Evolutionary conservation across 2,329 filamentous ascomycete species (phyloP).

Genomic region (Diaporthe capsici): DNA sequence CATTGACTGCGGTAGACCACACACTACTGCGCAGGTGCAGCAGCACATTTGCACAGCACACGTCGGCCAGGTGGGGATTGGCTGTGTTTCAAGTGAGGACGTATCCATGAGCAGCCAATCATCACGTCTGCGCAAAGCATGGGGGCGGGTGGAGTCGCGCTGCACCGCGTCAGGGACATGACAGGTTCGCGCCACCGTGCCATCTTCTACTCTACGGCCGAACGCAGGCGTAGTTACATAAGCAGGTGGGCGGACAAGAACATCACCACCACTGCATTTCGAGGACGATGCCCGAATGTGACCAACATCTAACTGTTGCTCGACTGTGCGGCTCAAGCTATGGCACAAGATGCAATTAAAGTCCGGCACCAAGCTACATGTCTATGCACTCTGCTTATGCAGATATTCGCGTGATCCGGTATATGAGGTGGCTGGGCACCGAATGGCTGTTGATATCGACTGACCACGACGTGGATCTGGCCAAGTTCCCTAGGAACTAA

Average conservation of each 20-base stretch:
- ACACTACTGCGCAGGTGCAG: background rate
- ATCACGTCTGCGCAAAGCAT: slow-evolving; percentile 27
- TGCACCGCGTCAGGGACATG: slow-evolving; percentile 19
- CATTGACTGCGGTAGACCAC: background rate
- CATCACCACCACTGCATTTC: background rate
- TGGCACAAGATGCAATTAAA: background rate
- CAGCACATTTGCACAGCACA: background rate
- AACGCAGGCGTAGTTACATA: background rate
- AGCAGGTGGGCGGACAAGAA: background rate
- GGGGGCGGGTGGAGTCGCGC: slow-evolving; percentile 19
- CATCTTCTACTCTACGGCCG: background rate
- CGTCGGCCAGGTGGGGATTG: slow-evolving; percentile 17
- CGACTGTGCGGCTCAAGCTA: background rate
- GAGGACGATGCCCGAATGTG: too few relatives aligned
- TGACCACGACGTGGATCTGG: background rate
- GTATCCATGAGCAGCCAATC: slow-evolving; percentile 34
- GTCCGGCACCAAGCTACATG: background rate
- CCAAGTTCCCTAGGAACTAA: background rate
- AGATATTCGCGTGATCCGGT: background rate
- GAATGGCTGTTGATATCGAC: background rate
- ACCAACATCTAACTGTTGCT: fast-evolving
- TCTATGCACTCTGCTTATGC: background rate
- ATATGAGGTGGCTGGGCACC: background rate
- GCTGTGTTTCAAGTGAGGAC: slow-evolving; percentile 9
- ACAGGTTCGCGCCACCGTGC: slow-evolving; percentile 29